Conservation (phyloP, 345 rosid species). For the Eutrema yunnanense region DNA sequence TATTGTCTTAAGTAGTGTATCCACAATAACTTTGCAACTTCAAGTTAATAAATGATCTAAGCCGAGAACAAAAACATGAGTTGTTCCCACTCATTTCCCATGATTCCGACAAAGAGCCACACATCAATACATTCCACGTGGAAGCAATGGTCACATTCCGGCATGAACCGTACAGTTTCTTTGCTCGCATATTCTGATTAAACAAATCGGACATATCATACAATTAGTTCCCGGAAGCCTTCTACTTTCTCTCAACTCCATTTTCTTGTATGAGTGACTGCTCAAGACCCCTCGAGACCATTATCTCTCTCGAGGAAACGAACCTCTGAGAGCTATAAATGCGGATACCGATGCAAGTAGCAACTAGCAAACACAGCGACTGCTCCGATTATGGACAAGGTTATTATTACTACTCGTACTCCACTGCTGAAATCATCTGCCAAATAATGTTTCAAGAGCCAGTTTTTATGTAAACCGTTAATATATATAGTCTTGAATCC, state of each 20-base stretch:
- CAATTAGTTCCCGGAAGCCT: slow-evolving; percentile 50
- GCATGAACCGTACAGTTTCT: slow-evolving; percentile 47
- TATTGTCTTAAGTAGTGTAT: no score
- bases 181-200: slow-evolving; percentile 43
- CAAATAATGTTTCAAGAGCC: neutral
- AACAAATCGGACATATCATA: slow-evolving; percentile 49
- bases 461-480: no score
- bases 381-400: slow-evolving; percentile 35
- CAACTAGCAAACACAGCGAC: slow-evolving; percentile 3
- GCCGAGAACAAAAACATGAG: no score
- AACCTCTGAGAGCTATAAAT: slow-evolving; percentile 13
- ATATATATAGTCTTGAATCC: no score
- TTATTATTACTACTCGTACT: slow-evolving; percentile 27
- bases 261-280: slow-evolving; percentile 53
- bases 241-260: slow-evolving; percentile 57
- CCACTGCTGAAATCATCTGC: slow-evolving; percentile 26
- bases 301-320: neutral
- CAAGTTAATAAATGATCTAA: no score
- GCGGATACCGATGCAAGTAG: slow-evolving; percentile 25
- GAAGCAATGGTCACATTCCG: slow-evolving; percentile 61
- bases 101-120: slow-evolving; percentile 14
- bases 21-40: no score
- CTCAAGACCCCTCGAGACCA: slow-evolving; percentile 28
- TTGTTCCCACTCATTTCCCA: no score
- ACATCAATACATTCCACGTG: slow-evolving; percentile 58